Evolutionary conservation across 805 yeast species (phyloP).

Genomic region (Metschnikowia anglica): DNA sequence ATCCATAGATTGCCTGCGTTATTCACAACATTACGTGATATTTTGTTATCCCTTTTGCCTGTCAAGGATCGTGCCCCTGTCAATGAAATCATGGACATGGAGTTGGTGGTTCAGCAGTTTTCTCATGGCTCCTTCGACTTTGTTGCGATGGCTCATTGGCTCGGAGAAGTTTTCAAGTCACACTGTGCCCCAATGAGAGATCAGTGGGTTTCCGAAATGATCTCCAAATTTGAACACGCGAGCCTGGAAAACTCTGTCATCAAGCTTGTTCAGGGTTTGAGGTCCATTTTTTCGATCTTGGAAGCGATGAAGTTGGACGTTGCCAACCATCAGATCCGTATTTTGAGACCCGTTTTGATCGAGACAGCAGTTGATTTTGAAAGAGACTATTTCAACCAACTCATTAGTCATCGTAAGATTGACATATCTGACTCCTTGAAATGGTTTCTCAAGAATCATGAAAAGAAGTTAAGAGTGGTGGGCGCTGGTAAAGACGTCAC

Average conservation of each 20-base stretch:
- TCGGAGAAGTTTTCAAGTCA: conserved; percentile 72
- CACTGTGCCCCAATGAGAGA: conserved; percentile 98
- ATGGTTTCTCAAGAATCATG: conserved; percentile 56
- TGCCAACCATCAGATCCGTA: conserved; percentile 90
- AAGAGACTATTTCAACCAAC: conserved; percentile 69
- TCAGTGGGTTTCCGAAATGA: conserved; percentile 84
- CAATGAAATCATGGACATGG: conserved; percentile 72
- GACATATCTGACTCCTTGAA: conserved; percentile 57
- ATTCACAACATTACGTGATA: conserved; percentile 75
- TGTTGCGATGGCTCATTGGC: conserved; percentile 68
- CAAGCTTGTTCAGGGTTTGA: conserved; percentile 69
- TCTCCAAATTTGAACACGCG: conserved; percentile 52
- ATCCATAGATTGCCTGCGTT: conserved; percentile 59
- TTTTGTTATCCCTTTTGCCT: conserved; percentile 73
- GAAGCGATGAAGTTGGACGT: conserved; percentile 95
- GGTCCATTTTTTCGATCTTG: conserved; percentile 74
- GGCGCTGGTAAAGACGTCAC: conserved; percentile 14
- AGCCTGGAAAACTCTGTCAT: conserved; percentile 44
- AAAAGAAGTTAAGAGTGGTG: conserved; percentile 24
- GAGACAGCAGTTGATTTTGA: conserved; percentile 89
- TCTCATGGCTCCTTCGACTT: conserved; percentile 70
- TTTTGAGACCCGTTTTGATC: conserved; percentile 76
- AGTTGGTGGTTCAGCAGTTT: conserved; percentile 72
- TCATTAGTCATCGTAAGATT: conserved; percentile 54
- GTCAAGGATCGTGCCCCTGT: conserved; percentile 67